Percentiles rank a stretch among this genome's conserved stretches.
These are phyloP conservation scores for Epichloe amarillans DNA, from an alignment of 2,329 filamentous ascomycete genomes.

Conservation along the genomic window DNA sequence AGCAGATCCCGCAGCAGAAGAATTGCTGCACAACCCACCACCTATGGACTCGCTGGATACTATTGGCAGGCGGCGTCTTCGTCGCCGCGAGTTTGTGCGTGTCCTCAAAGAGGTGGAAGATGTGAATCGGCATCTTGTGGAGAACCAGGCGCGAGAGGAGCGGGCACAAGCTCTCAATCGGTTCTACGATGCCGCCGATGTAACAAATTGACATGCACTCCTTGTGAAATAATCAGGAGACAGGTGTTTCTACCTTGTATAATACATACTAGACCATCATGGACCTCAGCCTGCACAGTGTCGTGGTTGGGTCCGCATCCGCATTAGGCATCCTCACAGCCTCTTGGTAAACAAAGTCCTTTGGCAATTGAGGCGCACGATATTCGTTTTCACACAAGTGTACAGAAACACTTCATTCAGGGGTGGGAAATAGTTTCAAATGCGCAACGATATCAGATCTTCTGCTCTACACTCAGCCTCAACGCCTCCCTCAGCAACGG, in stretches of 20 bases:
- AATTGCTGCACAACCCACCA: conserved; percentile 12
- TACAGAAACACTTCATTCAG: too few species aligned
- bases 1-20: conserved; percentile 37
- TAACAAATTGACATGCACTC: neutral
- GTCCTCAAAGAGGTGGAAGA: conserved; percentile 20
- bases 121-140: conserved; percentile 7
- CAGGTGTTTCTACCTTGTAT: neutral
- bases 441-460: neutral
- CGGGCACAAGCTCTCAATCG: conserved; percentile 7
- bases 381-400: too few species aligned
- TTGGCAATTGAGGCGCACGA: too few species aligned
- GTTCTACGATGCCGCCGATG: conserved; percentile 1
- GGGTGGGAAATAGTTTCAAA: too few species aligned
- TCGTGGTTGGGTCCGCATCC: too few species aligned
- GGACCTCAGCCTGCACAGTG: too few species aligned
- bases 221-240: neutral
- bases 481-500: conserved; percentile 49
- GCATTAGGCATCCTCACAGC: too few species aligned
- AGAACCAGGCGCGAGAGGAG: conserved; percentile 7
- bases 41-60: neutral
- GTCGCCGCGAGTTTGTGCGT: conserved; percentile 20
- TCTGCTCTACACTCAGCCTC: conserved; percentile 12
- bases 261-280: too few species aligned
- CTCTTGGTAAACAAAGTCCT: too few species aligned
- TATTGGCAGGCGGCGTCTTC: conserved; percentile 11